Evolutionary conservation across 441 rosid genomes (phyloP), one percentile per base, ranked within the genome.

Genomic region (Populus trichocarpa): DNA sequence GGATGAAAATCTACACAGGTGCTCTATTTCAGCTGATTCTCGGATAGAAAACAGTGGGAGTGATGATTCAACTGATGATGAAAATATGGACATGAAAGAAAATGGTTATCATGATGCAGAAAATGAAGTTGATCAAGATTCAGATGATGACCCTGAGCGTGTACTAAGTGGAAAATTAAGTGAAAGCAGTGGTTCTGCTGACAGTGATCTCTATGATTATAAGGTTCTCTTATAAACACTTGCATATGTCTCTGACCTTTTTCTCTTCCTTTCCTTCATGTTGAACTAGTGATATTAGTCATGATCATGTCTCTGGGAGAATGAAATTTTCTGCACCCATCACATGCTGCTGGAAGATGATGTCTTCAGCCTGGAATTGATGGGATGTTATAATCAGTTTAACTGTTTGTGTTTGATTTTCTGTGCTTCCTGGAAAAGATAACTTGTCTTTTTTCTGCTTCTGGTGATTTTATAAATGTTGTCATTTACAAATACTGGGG

Each of bases 1-100:
- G 99, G 97, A 96, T 84, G 99, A 91, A 78, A 94, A 87, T 87
- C 90, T 93, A 69, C 97, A 91, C 76, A 92, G 99, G 85, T 92
- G 98, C 88, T 96, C 98, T 50, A 89, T 94, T 63, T 94, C 98
- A 67, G 96, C 98, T 22, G 95, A 92, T 81, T 96, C 99, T 80
- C 94, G 84, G 81, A 86, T 94, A 67, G 99, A 89, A 75, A 93
- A 93, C 82, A 94, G 97, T 86, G 98, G 93, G 71, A 94, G 88
- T 84, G 99, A 96, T 50, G 96, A 92, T 81, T 96, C 99, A 74
- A 83, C 90, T 70, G 99, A 93, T 81, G 96, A 94, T 88, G 99
- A 93, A 85, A 91, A 89, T 85, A 71, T 84, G 61, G 90, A 91
- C 83, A 35, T 80, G 53, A 93, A 93, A 85, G 90, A 89, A 42